Base-by-base conservation (phyloP, 2,329 filamentous ascomycete genomes). In the Aspergillus aculeatinus region DNA sequence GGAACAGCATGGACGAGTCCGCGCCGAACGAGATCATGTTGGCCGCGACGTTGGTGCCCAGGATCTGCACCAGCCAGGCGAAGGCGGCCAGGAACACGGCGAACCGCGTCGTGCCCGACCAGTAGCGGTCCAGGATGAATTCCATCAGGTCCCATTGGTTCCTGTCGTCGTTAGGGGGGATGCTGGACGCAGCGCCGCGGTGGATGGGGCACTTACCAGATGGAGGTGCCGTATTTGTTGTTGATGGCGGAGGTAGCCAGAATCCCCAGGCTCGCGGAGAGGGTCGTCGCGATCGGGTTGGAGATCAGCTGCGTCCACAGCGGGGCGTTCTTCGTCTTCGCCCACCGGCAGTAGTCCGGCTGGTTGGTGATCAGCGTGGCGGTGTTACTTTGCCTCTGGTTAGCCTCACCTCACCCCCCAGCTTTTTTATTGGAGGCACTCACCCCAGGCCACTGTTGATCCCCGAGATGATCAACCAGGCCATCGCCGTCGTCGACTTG, bases 261-360 rank as follows among this genome's bases (percentile, higher is more conserved):
- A 60, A 81, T 81, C n/a, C 80, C 79, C 4, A 81, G 68, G 52
- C 70, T 70, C 10, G 78, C 77, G 2, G 76, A 76, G 11, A 80
- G 62, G 2, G 79, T 79, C 7, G 79, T 74, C 19, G 73, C 71
- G 27, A 81, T 67, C 0, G 78, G 77, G 39, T 79, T 76, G 12
- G 73, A 72, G 57, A 80, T 60, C 47, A 64, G 48, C 63, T 81
- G 79, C 3, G 75, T 74, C 73, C 75, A 80, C 63, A 79, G 74
- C 14, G 79, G 74, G 12, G 72, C 77, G 4, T 65, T 70, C 58
- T 70, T 73, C 10, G 27, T 61, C n/a, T 33, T 49, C 39, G 60
- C 50, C 65, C 58, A 81, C 42, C 80, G 70, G 10, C 78, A 77
- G 62, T 81, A 77, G 63, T 81, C 79, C 0, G 79, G 78, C 62